A percentile compares a stretch with the other conserved stretches of the same genome.
Evolutionary conservation across 805 yeast genomes (phyloP).

Genomic region (Candida golubevii): DNA sequence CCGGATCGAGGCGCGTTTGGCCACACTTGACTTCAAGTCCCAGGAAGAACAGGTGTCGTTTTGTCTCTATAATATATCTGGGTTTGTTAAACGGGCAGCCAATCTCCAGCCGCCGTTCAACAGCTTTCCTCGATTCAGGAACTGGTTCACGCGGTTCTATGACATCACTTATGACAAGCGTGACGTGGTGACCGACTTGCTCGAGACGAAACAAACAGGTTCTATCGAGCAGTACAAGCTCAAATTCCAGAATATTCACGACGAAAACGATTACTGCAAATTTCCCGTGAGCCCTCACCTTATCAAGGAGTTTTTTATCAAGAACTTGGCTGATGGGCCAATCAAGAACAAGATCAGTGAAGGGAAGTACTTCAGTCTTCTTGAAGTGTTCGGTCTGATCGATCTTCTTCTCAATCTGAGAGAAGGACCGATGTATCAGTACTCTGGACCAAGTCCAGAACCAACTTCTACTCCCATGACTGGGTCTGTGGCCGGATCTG

Average conservation of each 20-base stretch:
- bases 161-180: slow-evolving; percentile 4
- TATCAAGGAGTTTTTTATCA: slow-evolving; percentile 7
- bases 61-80: slow-evolving; percentile 5
- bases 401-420: no score
- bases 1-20: slow-evolving; percentile 1
- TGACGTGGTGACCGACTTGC: slow-evolving; percentile 4
- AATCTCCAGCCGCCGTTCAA: slow-evolving; percentile 7
- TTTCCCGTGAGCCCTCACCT: slow-evolving; percentile 8
- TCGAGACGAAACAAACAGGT: slow-evolving; percentile 2
- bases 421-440: no score
- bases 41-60: slow-evolving; percentile 7
- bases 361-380: slow-evolving; percentile 4
- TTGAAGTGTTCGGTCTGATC: background rate
- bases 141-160: slow-evolving; percentile 3
- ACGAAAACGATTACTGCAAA: slow-evolving; percentile 7
- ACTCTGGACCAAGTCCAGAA: no score
- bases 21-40: slow-evolving; percentile 1
- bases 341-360: slow-evolving; percentile 1
- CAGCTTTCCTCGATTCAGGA: slow-evolving; percentile 5
- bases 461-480: no score
- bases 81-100: slow-evolving; percentile 3
- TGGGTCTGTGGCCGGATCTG: no score
- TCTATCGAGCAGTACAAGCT: slow-evolving; percentile 4
- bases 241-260: slow-evolving; percentile 4
- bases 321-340: slow-evolving; percentile 4